Conservation (phyloP, 345 rosid species). For the Rhodamnia argentea region DNA sequence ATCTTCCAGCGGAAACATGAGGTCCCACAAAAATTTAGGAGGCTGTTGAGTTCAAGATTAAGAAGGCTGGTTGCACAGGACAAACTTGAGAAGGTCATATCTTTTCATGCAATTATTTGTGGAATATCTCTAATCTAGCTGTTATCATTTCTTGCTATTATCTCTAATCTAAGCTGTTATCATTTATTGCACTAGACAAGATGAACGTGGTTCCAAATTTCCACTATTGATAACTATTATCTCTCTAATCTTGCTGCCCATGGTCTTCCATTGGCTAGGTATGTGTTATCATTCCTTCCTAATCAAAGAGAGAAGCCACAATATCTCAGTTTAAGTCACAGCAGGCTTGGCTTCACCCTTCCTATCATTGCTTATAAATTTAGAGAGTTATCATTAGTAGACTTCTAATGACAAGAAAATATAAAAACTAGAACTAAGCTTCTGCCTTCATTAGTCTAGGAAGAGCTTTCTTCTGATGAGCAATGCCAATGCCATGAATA, state of each 20-base stretch:
- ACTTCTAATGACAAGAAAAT: not conserved
- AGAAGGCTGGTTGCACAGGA: constrained; percentile 71
- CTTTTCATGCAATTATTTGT: not conserved
- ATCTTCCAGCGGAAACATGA: constrained; percentile 58
- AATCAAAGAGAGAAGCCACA: not conserved
- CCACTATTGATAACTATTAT: not conserved
- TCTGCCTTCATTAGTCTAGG: not conserved
- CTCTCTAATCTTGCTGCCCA: not conserved
- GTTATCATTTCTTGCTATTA: too few species aligned
- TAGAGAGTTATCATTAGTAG: not conserved
- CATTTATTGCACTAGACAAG: too few species aligned
- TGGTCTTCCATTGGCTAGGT: not conserved
- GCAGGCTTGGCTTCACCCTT: not conserved
- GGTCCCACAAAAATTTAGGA: constrained; percentile 64
- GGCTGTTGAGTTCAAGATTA: constrained; percentile 58
- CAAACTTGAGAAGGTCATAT: constrained; percentile 69
- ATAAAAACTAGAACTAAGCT: not conserved
- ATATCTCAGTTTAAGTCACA: not conserved
- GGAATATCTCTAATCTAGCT: too few species aligned
- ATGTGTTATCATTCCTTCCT: not conserved
- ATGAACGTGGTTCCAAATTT: not conserved
- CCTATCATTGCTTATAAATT: not conserved
- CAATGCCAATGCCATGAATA: not conserved
- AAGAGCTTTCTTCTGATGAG: not conserved
- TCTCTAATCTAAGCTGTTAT: too few species aligned